Evolutionary conservation across 1,284 basidiomycete species (phyloP).

Genomic region (Hypsizygus ulmarius): DNA sequence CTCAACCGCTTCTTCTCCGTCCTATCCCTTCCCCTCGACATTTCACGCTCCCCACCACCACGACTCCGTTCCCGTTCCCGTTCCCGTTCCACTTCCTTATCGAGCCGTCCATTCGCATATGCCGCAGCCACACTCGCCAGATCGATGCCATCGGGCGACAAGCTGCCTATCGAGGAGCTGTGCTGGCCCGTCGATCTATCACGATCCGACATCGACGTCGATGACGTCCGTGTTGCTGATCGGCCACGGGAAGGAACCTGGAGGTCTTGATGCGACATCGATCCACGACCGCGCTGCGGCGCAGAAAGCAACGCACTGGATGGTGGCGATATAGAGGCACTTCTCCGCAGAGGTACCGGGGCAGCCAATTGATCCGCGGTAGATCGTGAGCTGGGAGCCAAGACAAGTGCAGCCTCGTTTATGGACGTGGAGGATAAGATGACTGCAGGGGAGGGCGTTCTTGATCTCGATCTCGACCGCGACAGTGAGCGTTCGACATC

Average conservation of each 20-base stretch:
- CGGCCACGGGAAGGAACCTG: slow-evolving; percentile 44
- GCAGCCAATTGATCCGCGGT: slow-evolving; percentile 2
- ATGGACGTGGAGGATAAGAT: slow-evolving; percentile 15
- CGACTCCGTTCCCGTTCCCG: slow-evolving; percentile 29
- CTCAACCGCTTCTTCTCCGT: slow-evolving; percentile 40
- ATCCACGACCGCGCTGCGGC: slow-evolving; percentile 30
- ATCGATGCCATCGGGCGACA: slow-evolving; percentile 56
- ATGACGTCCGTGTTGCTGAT: slow-evolving; percentile 49
- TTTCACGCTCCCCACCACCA: slow-evolving; percentile 25
- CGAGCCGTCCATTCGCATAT: slow-evolving; percentile 31
- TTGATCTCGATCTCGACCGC: slow-evolving; percentile 39
- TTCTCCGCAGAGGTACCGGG: slow-evolving; percentile 15
- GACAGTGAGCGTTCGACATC: slow-evolving; percentile 5
- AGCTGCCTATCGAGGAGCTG: slow-evolving; percentile 53
- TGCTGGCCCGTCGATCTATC: slow-evolving; percentile 32
- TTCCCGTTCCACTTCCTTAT: slow-evolving; percentile 23
- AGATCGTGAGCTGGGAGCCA: slow-evolving; percentile 2
- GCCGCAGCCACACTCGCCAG: slow-evolving; percentile 32
- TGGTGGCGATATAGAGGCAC: slow-evolving; percentile 5
- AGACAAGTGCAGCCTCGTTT: slow-evolving; percentile 1
- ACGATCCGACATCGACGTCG: slow-evolving; percentile 36
- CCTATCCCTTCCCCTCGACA: slow-evolving; percentile 43
- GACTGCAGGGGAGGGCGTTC: slow-evolving; percentile 41
- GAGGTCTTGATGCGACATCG: slow-evolving; percentile 22
- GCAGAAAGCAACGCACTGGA: slow-evolving; percentile 32